Evolutionary conservation across 495 filamentous ascomycete species (phyloP), one percentile per base, ranked within the genome.

Genomic region (Aspergillus nidulans): DNA sequence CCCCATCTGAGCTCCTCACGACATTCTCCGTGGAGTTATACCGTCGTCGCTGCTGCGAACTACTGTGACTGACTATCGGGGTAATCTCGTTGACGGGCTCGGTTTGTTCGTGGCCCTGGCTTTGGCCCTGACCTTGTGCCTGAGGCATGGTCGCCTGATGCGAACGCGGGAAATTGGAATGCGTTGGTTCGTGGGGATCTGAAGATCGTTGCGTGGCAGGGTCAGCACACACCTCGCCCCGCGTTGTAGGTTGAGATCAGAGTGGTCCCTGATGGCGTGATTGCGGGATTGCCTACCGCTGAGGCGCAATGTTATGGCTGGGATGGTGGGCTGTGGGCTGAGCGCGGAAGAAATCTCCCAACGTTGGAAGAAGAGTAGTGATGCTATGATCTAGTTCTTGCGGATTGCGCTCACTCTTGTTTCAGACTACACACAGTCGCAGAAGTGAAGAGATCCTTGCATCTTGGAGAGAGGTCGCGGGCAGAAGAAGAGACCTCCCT

Each of bases 231-330:
- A 59, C 57, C 42, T 61, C 50, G 57, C 53, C 60, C 53, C 56
- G 63, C 52, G 19, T 32, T 56, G 55, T 44, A 54, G 58, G 61
- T 59, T 63, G 67, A 64, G 62, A 59, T 69, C 67, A 59, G 59
- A 60, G 25, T 63, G 63, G 43, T 69, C 64, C 73, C 74, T 74
- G 60, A 72, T 73, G 69, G 63, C 69, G 70, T 70, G 68, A 61
- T 71, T 59, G 53, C 60, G 30, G 46, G 55, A 58, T 64, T 52
- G n/a, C 41, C 36, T 36, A 28, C 48, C 48, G 21, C 48, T 38
- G 39, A 34, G 45, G 45, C 45, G 39, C 36, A 47, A 49, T 21
- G 30, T 52, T 30, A 25, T 47, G 16, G 44, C 20, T 39, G 23
- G 23, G 32, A 25, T 18, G 42, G 44, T 54, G 30, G 52, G 43